A percentile compares a stretch with the other conserved stretches of the same genome.
These are phyloP conservation scores for Rhodofomes roseus DNA, from an alignment of 1,284 basidiomycete species.

Conservation along the genomic window DNA sequence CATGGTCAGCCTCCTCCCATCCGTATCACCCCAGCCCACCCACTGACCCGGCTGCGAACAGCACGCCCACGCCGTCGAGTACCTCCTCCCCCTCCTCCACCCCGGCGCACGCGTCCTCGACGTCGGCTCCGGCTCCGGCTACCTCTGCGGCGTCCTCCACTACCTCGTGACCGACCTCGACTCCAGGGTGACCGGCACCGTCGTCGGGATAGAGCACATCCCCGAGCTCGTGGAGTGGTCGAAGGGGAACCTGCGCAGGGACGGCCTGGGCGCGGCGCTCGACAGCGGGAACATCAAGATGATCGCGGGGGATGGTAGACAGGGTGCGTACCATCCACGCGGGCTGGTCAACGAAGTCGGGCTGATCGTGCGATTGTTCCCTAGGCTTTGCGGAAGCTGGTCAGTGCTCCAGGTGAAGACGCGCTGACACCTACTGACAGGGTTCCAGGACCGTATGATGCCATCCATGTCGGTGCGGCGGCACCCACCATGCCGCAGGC, in stretches of 20 bases:
- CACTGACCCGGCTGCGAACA: slow-evolving; percentile 23
- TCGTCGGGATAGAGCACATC: slow-evolving; percentile 94
- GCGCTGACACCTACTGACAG: not conserved
- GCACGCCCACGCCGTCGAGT: slow-evolving; percentile 82
- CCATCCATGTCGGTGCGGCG: slow-evolving; percentile 95
- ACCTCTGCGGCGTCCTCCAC: slow-evolving; percentile 74
- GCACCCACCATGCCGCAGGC: slow-evolving; percentile 72
- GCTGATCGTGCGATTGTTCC: not conserved
- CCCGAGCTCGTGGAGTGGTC: slow-evolving; percentile 73
- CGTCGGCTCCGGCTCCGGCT: slow-evolving; percentile 78
- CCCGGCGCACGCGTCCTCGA: slow-evolving; percentile 78
- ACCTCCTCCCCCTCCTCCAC: slow-evolving; percentile 65
- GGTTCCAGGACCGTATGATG: slow-evolving; percentile 71
- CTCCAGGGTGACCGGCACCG: slow-evolving; percentile 42
- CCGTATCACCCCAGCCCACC: slow-evolving; percentile 2
- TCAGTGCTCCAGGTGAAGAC: not conserved
- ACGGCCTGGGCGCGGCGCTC: slow-evolving; percentile 59
- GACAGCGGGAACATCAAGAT: slow-evolving; percentile 56
- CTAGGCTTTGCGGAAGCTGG: slow-evolving; percentile 4
- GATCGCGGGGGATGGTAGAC: slow-evolving; percentile 77
- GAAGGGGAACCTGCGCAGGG: slow-evolving; percentile 61
- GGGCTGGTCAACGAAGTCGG: not conserved
- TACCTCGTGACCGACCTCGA: slow-evolving; percentile 50
- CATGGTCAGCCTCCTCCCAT: slow-evolving; percentile 51
- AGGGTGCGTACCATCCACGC: slow-evolving; percentile 43